Base-by-base conservation (phyloP, 192 early-diverging fungal species). In the Mortierella claussenii region DNA sequence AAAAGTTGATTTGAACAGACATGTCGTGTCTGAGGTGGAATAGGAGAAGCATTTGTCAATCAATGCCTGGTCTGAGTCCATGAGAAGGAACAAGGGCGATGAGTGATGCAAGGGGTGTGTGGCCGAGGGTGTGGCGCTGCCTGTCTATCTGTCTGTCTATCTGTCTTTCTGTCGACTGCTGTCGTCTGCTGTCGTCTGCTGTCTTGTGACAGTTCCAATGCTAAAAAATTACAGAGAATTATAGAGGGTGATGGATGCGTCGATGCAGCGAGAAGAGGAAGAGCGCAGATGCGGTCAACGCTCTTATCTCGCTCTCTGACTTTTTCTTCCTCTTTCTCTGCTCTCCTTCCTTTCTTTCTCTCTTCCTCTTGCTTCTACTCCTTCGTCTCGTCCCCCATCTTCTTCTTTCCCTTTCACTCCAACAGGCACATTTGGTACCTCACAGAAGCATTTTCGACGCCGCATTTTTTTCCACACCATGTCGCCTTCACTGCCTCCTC, bases 401-500 rank as follows among this genome's bases (percentile, higher is more conserved):
- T 24, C 9, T 17, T 45, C 43, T 46, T 32, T 31, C 30, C 4
- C 31, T 31, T 18, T 30, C 26, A 50, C 20, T 24, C 3, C 17
- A 10, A 50, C 49, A 27, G n/a, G 2, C 26, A 23, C 49, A 9
- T 7, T 50, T 26, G 3, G 23, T 28, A 11, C 4, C 20, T 45
- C 26, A 7, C 44, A 31, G 10, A 40, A 12, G 23, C 13, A 31
- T 45, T 48, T 17, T 31, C 24, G 13, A 11, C 24, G 17, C 49
- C 30, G 34, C 46, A 31, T 20, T 36, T 30, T 3, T 32, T 27
- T 21, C 18, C 5, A 3, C 17, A 69, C 30, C 2, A 75, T 75
- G 71, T 60, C 63, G 13, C 63, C 48, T 30, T 75, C 71, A 0
- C 30, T 75, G 13, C 71, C 62, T 30, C 64, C 73, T 51, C 73